A percentile compares a stretch with the other conserved stretches of the same genome.
phyloP scores from a whole-genome alignment of 495 filamentous ascomycete species.

The Penicillium argentinense region DNA sequence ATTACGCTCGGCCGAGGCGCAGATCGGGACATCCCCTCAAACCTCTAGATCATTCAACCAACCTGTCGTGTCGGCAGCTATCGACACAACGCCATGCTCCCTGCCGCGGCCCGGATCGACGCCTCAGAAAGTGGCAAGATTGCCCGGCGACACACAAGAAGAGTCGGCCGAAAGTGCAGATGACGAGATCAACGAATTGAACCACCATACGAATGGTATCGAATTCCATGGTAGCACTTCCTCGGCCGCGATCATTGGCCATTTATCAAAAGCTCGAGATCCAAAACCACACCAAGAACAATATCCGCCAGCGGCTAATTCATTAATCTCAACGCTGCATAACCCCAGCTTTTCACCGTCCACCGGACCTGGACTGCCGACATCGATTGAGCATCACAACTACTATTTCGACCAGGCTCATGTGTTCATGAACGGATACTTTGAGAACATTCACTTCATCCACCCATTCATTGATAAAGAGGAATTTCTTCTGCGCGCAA shows the following conservation, averaged over 20 bases:
- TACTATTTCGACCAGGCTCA: constrained; percentile 45
- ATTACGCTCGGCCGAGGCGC: constrained; percentile 27
- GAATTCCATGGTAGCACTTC: constrained; percentile 45
- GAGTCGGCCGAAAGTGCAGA: constrained; percentile 29
- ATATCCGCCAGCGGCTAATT: constrained; percentile 9
- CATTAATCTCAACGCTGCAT: constrained; percentile 40
- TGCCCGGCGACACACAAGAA: constrained; percentile 18
- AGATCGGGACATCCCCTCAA: constrained; percentile 13
- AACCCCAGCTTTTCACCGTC: constrained; percentile 41
- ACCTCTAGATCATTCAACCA: constrained; percentile 5
- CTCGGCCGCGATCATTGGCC: constrained; percentile 34
- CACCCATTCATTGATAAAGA: constrained; percentile 45
- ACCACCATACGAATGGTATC: constrained; percentile 41
- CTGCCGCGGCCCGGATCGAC: constrained; percentile 27
- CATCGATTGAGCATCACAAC: constrained; percentile 28
- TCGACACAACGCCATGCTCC: constrained; percentile 33
- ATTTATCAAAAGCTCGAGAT: constrained; percentile 33
- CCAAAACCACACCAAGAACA: constrained; percentile 20
- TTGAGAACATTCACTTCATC: constrained; percentile 44
- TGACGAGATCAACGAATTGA: constrained; percentile 37
- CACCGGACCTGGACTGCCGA: constrained; percentile 23
- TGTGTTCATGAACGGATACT: constrained; percentile 45
- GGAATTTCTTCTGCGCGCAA: constrained; percentile 35
- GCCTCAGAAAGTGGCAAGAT: constrained; percentile 17
- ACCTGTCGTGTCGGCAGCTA: constrained; percentile 3